Conservation (phyloP, 352 stramenopile species). For the Achlya hypogyna region DNA sequence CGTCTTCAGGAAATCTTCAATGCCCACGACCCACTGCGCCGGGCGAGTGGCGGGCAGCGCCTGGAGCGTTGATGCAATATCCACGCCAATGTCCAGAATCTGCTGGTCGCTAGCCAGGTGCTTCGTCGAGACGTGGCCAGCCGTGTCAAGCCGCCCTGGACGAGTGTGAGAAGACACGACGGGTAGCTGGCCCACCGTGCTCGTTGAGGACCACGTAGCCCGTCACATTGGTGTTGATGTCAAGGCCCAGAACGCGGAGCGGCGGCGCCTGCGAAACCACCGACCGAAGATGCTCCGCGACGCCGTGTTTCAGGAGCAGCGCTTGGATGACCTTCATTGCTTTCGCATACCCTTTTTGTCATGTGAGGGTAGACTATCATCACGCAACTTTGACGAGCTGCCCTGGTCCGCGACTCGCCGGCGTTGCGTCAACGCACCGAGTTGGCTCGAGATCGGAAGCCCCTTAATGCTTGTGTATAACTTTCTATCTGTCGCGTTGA, state of each 20-base stretch:
- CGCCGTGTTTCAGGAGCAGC: slow-evolving; percentile 11
- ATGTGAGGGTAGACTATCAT: neutral
- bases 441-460: too few species aligned
- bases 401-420: too few species aligned
- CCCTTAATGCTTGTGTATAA: too few species aligned
- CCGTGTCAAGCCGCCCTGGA: slow-evolving; percentile 34
- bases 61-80: slow-evolving; percentile 26
- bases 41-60: neutral
- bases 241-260: slow-evolving; percentile 61
- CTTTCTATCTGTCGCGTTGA: too few species aligned
- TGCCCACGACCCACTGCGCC: slow-evolving; percentile 53
- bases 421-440: too few species aligned
- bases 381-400: neutral
- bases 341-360: neutral
- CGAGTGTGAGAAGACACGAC: neutral
- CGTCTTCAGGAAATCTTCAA: slow-evolving; percentile 82
- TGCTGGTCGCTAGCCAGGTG: slow-evolving; percentile 47
- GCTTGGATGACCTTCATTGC: slow-evolving; percentile 13
- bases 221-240: slow-evolving; percentile 81
- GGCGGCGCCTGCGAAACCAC: neutral
- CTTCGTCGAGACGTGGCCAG: slow-evolving; percentile 48
- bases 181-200: neutral
- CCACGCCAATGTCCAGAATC: slow-evolving; percentile 49
- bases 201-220: slow-evolving; percentile 60
- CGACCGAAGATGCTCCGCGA: neutral